A percentile compares a stretch with the other conserved stretches of the same genome.
Conservation (phyloP, 1,284 basidiomycete genomes). For the Apiotrichum mycotoxinovorans region DNA sequence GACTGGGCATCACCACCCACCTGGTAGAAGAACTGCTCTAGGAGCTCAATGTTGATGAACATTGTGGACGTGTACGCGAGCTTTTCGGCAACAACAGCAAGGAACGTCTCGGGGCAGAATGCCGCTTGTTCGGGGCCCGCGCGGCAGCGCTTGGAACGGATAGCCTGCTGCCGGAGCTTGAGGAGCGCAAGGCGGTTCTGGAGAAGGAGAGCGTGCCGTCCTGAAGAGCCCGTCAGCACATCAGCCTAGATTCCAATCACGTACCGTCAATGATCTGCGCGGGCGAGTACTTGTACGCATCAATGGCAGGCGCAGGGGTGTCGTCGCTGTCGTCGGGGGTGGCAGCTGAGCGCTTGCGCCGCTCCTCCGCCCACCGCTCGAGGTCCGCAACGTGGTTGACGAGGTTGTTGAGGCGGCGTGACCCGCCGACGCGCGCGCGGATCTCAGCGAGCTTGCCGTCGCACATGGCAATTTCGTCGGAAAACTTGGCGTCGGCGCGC, state of each 20-base stretch:
- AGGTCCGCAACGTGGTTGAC: slow-evolving; percentile 76
- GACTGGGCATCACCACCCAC: slow-evolving; percentile 55
- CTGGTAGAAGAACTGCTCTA: slow-evolving; percentile 98
- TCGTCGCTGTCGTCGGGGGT: slow-evolving; percentile 43
- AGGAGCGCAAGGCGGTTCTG: slow-evolving; percentile 75
- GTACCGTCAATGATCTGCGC: slow-evolving; percentile 87
- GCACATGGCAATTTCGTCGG: slow-evolving; percentile 79
- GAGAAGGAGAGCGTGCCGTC: slow-evolving; percentile 86
- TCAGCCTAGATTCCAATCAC: slow-evolving; percentile 51
- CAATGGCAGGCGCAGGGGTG: slow-evolving; percentile 54
- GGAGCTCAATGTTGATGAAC: slow-evolving; percentile 97
- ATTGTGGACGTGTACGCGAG: slow-evolving; percentile 92
- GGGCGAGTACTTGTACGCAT: slow-evolving; percentile 84
- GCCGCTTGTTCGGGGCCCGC: slow-evolving; percentile 78
- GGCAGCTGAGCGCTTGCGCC: slow-evolving; percentile 40
- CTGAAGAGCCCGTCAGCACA: slow-evolving; percentile 51
- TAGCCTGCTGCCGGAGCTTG: slow-evolving; percentile 73
- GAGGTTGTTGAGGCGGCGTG: slow-evolving; percentile 70
- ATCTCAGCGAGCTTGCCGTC: slow-evolving; percentile 83
- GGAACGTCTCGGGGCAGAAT: slow-evolving; percentile 94
- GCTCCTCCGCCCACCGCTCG: slow-evolving; percentile 76
- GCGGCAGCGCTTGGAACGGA: slow-evolving; percentile 84
- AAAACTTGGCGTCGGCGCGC: slow-evolving; percentile 71
- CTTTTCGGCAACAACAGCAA: slow-evolving; percentile 95
- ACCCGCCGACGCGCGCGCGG: slow-evolving; percentile 76